Conservation (phyloP, 768 basidiomycete genomes). For the Termitomyces sp. region DNA sequence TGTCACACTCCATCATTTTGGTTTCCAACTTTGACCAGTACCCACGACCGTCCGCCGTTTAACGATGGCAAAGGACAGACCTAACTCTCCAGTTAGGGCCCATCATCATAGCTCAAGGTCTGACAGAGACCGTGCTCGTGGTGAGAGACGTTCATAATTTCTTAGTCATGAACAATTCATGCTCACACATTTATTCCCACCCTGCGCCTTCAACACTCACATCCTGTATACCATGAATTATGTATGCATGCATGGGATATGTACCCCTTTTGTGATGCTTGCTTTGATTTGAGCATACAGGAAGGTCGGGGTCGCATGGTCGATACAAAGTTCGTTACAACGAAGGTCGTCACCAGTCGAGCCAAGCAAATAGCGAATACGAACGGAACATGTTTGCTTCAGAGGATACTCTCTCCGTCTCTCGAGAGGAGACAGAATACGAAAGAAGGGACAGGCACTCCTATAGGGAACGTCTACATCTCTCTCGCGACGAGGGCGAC, state of each 20-base stretch:
- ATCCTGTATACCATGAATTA: not conserved
- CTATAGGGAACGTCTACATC: not conserved
- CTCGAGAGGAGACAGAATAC: not conserved
- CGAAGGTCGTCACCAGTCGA: not conserved
- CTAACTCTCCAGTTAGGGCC: conserved; percentile 2
- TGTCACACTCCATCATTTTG: not conserved
- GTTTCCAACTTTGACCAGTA: not conserved
- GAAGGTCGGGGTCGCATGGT: conserved; percentile 3
- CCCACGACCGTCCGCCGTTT: not conserved
- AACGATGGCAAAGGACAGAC: conserved; percentile 9
- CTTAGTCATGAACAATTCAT: not conserved
- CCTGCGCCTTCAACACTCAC: not conserved
- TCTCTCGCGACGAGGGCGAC: not conserved
- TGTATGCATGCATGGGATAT: not conserved
- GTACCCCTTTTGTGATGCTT: not conserved
- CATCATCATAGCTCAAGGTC: not conserved
- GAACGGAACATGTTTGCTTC: not conserved
- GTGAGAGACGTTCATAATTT: conserved; percentile 8
- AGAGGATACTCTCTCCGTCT: conserved; percentile 1
- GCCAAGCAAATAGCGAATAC: not conserved
- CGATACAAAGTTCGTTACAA: not conserved
- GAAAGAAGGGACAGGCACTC: not conserved
- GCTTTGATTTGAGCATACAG: not conserved
- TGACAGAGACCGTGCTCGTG: conserved; percentile 2
- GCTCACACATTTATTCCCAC: conserved; percentile 1